Base-by-base conservation (phyloP, 306 rosid genomes). In the Glycine soja region DNA sequence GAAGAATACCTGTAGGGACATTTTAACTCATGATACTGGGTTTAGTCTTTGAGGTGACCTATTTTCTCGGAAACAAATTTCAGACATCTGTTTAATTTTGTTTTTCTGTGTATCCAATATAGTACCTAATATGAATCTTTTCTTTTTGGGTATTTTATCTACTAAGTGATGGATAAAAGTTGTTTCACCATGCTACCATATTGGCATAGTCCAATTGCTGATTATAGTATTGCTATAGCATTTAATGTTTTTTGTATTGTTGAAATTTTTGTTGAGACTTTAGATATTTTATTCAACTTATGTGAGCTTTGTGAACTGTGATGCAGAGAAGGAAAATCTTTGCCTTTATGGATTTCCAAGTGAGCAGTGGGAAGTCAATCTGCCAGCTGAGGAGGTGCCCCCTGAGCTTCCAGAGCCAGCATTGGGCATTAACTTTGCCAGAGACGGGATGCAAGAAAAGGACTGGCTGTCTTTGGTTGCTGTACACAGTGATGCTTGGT, bases 331-430 rank as follows among this genome's bases (percentile, higher is more conserved):
- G 86, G 91, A 88, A 71, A 88, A 88, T 18, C 89, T 88, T 16
- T 88, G 91, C 85, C 91, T 88, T 8, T 88, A 88, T 77, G 91
- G 91, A 79, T 86, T 66, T 73, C 91, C 91, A 11, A 86, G 76
- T 79, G 38, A 36, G 38, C 82, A 84, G 74, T 88, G 91, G 91
- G 91, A 81, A 70, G 89, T 88, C 77, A 86, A 82, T 76, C 74
- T 88, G 46, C 91, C 91, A 51, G 89, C 89, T 57, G 91, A 88
- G 71, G 88, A 85, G 72, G 88, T 85, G 4, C 88, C 88, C 38
- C 85, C 88, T n/a, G 88, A 88, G 83, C 85, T 88, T 81, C 91
- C 91, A 7, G 91, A 88, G 72, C 91, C 91, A 36, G 87, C 88
- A 36, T 72, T 88, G 58, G 89, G 91, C 12, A 88, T 88, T 14